phyloP scores from a whole-genome alignment of 1,284 basidiomycete genomes.

The Apiotrichum siamense region DNA sequence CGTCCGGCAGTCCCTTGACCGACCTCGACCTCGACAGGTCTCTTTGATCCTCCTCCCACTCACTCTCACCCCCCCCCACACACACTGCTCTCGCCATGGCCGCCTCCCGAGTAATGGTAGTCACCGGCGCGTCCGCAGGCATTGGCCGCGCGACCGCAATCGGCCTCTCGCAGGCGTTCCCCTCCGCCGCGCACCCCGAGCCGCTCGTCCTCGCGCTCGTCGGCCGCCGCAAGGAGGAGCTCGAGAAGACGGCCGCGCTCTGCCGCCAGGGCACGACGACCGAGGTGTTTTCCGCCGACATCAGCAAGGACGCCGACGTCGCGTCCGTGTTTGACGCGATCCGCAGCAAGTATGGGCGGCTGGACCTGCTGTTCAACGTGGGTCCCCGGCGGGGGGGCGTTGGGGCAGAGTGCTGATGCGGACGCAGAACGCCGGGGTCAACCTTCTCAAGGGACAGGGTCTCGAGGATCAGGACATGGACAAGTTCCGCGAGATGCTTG shows the following conservation, averaged over 20 bases:
- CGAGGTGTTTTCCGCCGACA: slow-evolving; percentile 55
- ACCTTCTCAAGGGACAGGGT: slow-evolving; percentile 47
- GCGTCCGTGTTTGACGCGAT: slow-evolving; percentile 55
- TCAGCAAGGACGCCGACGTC: slow-evolving; percentile 44
- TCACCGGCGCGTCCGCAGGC: slow-evolving; percentile 48
- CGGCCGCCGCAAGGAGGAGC: slow-evolving; percentile 54
- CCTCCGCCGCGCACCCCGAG: slow-evolving; percentile 47
- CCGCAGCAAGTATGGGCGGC: slow-evolving; percentile 57
- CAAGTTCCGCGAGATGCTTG: slow-evolving; percentile 59
- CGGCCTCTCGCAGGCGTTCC: slow-evolving; percentile 51
- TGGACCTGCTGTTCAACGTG: slow-evolving; percentile 75
- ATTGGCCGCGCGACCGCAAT: slow-evolving; percentile 54
- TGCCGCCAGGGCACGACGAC: slow-evolving; percentile 46
- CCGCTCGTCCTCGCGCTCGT: slow-evolving; percentile 57
- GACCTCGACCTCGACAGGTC: no score
- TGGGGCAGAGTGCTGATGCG: neutral
- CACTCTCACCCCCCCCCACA: neutral
- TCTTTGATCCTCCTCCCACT: no score
- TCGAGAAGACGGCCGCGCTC: slow-evolving; percentile 54
- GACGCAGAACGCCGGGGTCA: slow-evolving; percentile 55
- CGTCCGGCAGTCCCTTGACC: no score
- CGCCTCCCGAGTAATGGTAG: slow-evolving; percentile 31
- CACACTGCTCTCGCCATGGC: slow-evolving; percentile 1
- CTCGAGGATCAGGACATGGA: slow-evolving; percentile 62
- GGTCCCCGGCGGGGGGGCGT: slow-evolving; percentile 19